Base-by-base conservation (phyloP, 306 rosid species). In the Citrullus mucosospermus region DNA sequence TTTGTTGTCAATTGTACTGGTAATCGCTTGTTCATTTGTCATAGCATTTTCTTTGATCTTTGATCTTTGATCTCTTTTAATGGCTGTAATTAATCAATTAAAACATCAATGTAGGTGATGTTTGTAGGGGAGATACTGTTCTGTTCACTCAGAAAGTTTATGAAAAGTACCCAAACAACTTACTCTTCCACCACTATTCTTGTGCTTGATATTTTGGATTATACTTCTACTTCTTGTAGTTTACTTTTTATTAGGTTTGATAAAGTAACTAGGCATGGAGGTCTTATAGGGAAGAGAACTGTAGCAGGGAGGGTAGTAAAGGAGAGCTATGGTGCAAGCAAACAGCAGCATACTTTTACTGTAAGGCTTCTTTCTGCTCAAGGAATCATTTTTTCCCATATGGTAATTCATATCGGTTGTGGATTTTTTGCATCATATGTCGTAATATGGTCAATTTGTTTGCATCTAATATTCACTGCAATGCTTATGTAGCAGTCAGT, bases 301-400 rank as follows among this genome's bases (percentile, higher is more conserved):
- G 80, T 90, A 83, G 93, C 92, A 28, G 97, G 96, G 76, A 89
- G 86, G 78, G 92, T 90, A 84, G 89, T 87, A 17, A 89, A 88
- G 85, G 96, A 93, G 79, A 93, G 96, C 87, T 93, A 91, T 67
- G 96, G 96, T 85, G 90, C 90, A 53, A 84, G 84, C 70, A 91
- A 86, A 86, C 96, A 91, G 78, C 97, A 93, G 61, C 97, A 91
- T 78, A 93, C 96, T 57, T 89, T 93, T 82, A 93, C 93, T 68
- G 97, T 93, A 78, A 84, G 95, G 78, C 59, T 58, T 56, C 41
- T 54, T 73, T 75, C 66, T 43, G 39, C 12, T 30, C 6, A 28
- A 10, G 20, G 28, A 53, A 4, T 60, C 43, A 2, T 46, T 48
- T 71, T 13, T 18, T 14, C 32, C 10, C 44, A 38, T 76, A 32